These are phyloP conservation scores for Sedum album DNA, from an alignment of 164 flowering plant species.

Conservation along the genomic window DNA sequence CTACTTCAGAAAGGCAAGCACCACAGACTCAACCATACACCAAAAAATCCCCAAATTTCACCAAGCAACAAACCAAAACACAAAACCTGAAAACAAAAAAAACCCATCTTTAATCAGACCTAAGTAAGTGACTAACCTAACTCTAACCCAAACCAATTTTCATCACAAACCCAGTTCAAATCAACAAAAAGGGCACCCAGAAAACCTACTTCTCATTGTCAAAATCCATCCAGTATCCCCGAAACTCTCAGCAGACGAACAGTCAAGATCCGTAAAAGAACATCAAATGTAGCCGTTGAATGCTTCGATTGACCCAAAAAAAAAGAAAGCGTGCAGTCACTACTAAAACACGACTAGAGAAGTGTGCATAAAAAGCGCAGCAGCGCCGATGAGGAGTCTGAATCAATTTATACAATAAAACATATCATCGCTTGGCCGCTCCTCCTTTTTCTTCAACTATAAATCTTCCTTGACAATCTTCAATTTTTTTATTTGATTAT, in stretches of 20 bases:
- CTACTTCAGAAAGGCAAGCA: neutral
- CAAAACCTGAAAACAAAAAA: neutral
- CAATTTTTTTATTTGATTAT: neutral
- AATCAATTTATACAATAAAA: neutral
- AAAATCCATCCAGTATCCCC: conserved; percentile 33
- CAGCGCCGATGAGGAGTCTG: conserved; percentile 4
- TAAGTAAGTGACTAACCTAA: neutral
- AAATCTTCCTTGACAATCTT: conserved; percentile 1
- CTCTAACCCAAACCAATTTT: neutral
- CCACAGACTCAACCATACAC: neutral
- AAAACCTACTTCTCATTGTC: conserved; percentile 11
- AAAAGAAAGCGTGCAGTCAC: neutral
- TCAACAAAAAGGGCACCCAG: conserved; percentile 4
- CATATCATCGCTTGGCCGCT: neutral
- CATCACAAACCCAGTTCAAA: neutral
- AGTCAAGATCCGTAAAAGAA: conserved; percentile 7
- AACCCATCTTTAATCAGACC: neutral
- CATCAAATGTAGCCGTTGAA: neutral
- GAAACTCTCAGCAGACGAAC: neutral
- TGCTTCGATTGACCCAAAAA: neutral
- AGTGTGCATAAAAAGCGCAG: neutral
- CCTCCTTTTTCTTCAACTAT: neutral
- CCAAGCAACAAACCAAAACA: neutral
- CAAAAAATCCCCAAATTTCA: neutral
- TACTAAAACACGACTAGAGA: neutral